phyloP scores from a whole-genome alignment of 2,329 filamentous ascomycete genomes.

The Chaetomiaceae sp. region DNA sequence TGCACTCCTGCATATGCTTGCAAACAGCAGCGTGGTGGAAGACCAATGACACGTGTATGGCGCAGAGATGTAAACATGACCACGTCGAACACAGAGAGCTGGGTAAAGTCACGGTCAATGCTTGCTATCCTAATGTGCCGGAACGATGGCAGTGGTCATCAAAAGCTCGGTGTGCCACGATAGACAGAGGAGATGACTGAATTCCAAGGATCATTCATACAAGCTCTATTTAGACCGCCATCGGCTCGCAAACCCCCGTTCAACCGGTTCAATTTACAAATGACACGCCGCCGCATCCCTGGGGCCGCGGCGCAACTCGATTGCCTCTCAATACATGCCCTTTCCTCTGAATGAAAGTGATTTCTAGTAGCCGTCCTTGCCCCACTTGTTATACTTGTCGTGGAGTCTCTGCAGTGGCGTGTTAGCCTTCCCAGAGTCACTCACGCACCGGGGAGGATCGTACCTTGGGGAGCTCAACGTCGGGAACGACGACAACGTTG shows the following conservation, averaged over 20 bases:
- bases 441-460: slow-evolving; percentile 23
- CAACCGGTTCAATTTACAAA: slow-evolving; percentile 22
- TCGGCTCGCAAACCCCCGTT: not conserved
- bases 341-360: not conserved
- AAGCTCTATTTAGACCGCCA: slow-evolving; percentile 20
- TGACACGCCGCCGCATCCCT: slow-evolving; percentile 1
- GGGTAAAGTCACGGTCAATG: too few relatives aligned
- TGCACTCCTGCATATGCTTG: not conserved
- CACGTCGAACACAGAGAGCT: not conserved
- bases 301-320: not conserved
- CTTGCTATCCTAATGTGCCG: too few relatives aligned
- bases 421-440: slow-evolving; percentile 6
- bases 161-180: not conserved
- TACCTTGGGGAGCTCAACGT: slow-evolving; percentile 89
- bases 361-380: slow-evolving; percentile 84
- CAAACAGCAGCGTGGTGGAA: not conserved
- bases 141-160: not conserved
- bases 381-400: slow-evolving; percentile 99
- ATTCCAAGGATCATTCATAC: slow-evolving; percentile 22
- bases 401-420: slow-evolving; percentile 66
- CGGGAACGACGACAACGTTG: slow-evolving; percentile 90
- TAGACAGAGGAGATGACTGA: not conserved
- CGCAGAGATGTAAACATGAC: not conserved
- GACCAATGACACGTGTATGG: not conserved
- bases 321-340: not conserved